Percentiles rank a stretch among this genome's conserved stretches.
Evolutionary conservation across 2,329 filamentous ascomycete species (phyloP).

Genomic region (Aureobasidium leucospermi): DNA sequence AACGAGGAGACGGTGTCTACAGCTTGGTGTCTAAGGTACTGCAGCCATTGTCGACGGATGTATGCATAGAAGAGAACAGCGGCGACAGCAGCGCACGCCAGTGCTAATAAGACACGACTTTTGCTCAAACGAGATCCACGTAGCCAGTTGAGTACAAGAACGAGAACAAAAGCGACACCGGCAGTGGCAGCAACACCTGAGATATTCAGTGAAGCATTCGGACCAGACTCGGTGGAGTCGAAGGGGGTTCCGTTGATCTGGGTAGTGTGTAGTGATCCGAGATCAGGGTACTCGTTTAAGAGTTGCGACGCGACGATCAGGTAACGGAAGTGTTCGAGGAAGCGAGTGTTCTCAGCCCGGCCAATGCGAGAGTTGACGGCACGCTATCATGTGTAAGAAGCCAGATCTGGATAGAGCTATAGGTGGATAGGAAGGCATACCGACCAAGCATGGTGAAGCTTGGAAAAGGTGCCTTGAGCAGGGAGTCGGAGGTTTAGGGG

Average conservation of each 20-base stretch:
- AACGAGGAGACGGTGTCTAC: slow-evolving; percentile 62
- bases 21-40: slow-evolving; percentile 67
- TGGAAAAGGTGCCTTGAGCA: slow-evolving; percentile 24
- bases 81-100: slow-evolving; percentile 45
- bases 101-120: slow-evolving; percentile 41
- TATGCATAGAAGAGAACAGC: slow-evolving; percentile 61
- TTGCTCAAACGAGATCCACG: slow-evolving; percentile 37
- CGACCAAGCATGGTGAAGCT: slow-evolving; percentile 19
- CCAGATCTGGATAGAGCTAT: no score
- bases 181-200: slow-evolving; percentile 59
- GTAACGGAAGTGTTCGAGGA: slow-evolving; percentile 89
- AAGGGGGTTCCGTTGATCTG: not conserved
- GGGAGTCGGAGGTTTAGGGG: slow-evolving; percentile 34
- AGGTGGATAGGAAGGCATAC: not conserved
- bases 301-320: slow-evolving; percentile 87
- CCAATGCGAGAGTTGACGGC: slow-evolving; percentile 67
- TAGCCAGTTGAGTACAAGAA: slow-evolving; percentile 66
- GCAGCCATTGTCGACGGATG: slow-evolving; percentile 71
- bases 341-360: slow-evolving; percentile 71
- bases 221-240: not conserved
- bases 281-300: slow-evolving; percentile 57
- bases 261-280: slow-evolving; percentile 33
- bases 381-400: slow-evolving; percentile 33
- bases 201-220: not conserved
- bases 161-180: slow-evolving; percentile 52